Evolutionary conservation across 2,329 filamentous ascomycete genomes (phyloP).

Genomic region (Hymenoscyphus repandus): DNA sequence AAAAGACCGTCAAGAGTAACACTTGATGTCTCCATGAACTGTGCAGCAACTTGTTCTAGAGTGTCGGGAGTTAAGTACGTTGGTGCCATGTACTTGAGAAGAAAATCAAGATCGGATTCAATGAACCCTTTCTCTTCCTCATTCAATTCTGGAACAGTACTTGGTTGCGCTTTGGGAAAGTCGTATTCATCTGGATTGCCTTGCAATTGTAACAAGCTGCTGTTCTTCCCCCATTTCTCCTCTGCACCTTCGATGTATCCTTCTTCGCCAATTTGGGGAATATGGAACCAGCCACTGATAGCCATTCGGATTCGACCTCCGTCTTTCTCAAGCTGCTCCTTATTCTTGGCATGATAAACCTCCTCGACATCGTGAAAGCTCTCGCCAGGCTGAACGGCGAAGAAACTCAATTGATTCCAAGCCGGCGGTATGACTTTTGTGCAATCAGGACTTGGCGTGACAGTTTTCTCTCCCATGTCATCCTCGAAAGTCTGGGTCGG

Average conservation of each 20-base stretch:
- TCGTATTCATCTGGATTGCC: constrained; percentile 89
- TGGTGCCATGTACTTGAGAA: constrained; percentile 85
- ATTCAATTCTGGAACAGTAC: constrained; percentile 35
- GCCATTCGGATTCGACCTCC: constrained; percentile 87
- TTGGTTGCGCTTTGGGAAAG: constrained; percentile 60
- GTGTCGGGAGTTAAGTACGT: constrained; percentile 91
- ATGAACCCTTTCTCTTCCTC: constrained; percentile 56
- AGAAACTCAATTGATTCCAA: constrained; percentile 97
- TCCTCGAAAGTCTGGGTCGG: constrained; percentile 62
- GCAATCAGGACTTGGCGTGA: constrained; percentile 73
- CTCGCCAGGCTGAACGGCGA: constrained; percentile 95
- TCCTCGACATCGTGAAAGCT: constrained; percentile 99
- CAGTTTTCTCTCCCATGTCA: constrained; percentile 67
- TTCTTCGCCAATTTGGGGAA: constrained; percentile 89
- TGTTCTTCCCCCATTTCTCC: constrained; percentile 81
- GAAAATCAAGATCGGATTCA: constrained; percentile 78
- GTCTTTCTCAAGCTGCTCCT: constrained; percentile 58
- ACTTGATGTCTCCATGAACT: constrained; percentile 78
- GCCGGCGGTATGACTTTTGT: constrained; percentile 83
- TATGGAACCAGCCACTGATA: constrained; percentile 98
- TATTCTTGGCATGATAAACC: constrained; percentile 69
- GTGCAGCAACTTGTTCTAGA: constrained; percentile 71
- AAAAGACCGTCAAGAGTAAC: constrained; percentile 78
- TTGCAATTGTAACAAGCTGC: constrained; percentile 87
- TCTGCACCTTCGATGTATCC: constrained; percentile 86